Conservation (phyloP, 176 grass and related monocot species). For the Metroxylon sagu region DNA sequence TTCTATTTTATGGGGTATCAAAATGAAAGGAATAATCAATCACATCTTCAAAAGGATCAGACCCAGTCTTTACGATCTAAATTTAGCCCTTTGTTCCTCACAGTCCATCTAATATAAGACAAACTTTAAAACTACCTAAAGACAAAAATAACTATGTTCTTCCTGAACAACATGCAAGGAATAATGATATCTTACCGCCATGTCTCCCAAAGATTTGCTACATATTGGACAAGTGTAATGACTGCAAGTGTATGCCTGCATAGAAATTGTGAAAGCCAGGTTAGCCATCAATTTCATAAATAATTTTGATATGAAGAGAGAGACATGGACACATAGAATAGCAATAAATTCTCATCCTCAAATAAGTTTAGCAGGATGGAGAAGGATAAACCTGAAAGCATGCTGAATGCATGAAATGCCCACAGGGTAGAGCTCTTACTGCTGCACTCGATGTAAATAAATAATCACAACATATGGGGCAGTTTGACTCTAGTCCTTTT, state of each 20-base stretch:
- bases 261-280: constrained; percentile 9
- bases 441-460: constrained; percentile 76
- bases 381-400: constrained; percentile 61
- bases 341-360: too few species aligned
- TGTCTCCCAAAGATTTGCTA: constrained; percentile 62
- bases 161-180: not conserved
- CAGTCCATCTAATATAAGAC: too few species aligned
- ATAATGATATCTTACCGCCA: constrained; percentile 27
- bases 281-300: not conserved
- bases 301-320: not conserved
- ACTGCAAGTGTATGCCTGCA: constrained; percentile 83
- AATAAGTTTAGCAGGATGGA: too few species aligned
- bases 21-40: too few species aligned
- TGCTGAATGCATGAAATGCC: constrained; percentile 92
- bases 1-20: too few species aligned
- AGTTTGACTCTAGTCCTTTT: constrained; percentile 77
- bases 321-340: too few species aligned
- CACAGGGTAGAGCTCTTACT: constrained; percentile 72
- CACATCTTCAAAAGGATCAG: too few species aligned
- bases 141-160: too few species aligned
- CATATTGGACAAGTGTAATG: constrained; percentile 89
- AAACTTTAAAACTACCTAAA: too few species aligned
- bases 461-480: constrained; percentile 77
- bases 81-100: too few species aligned
- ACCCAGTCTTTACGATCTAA: too few species aligned